A percentile compares a stretch with the other conserved stretches of the same genome.
These are phyloP conservation scores for Corylus heterophylla DNA, from an alignment of 306 rosid genomes.

Conservation along the genomic window DNA sequence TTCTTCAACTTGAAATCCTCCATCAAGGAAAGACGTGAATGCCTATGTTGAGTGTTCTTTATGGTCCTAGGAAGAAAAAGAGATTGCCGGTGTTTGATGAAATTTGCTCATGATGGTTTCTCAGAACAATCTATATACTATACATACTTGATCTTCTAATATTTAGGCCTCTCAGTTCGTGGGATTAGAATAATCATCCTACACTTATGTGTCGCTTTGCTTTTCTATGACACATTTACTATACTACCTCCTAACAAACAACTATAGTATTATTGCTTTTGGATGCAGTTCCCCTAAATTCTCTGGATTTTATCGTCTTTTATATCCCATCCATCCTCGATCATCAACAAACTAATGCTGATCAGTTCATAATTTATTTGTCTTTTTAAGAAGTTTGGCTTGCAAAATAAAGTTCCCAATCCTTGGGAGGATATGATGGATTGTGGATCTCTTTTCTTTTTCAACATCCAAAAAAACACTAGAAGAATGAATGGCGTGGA, in stretches of 20 bases:
- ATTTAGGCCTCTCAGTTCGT: neutral
- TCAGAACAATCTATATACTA: neutral
- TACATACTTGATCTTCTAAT: neutral
- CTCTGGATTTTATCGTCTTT: neutral
- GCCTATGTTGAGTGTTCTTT: conserved; percentile 33
- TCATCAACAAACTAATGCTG: no score
- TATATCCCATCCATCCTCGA: neutral
- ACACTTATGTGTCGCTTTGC: neutral
- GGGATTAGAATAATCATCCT: neutral
- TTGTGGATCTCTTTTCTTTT: no score
- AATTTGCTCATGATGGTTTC: conserved; percentile 26
- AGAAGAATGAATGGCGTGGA: neutral
- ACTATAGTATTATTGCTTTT: neutral
- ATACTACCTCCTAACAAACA: neutral
- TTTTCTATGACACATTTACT: neutral
- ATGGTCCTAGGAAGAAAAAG: conserved; percentile 27
- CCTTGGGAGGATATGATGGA: no score
- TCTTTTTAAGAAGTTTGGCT: no score
- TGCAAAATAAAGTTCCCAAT: no score
- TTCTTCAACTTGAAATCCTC: conserved; percentile 29
- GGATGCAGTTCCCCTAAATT: neutral
- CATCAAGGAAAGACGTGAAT: conserved; percentile 48
- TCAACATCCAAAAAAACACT: neutral
- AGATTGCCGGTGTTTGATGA: conserved; percentile 49
- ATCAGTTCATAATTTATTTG: no score